Base-by-base conservation (phyloP, 306 rosid species). In the Castanea crenata region DNA sequence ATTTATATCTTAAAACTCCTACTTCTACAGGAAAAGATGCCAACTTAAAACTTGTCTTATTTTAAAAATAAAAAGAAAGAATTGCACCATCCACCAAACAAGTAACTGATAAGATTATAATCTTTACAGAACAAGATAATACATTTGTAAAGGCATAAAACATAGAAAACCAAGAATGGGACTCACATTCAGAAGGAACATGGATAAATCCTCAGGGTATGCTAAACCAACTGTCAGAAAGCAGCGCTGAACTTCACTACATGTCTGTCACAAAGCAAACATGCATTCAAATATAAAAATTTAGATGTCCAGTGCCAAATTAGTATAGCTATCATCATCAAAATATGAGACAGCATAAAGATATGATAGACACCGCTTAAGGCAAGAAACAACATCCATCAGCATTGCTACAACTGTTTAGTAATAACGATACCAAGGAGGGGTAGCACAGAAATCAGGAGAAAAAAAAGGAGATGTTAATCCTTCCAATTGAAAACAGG, bases 201-300 rank as follows among this genome's bases (percentile, higher is more conserved):
- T 21, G 23, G 23, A 21, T 21, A 21, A 21, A 21, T 21, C 23
- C 23, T 21, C 23, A 21, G 23, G 23, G 23, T 21, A 21, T 21
- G 23, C 23, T 85, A 89, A 78, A 71, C 98, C 98, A 73, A 91
- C 94, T 35, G 97, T 88, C 81, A 94, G 93, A 89, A 92, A 94
- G 91, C 98, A 94, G 76, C 80, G 97, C 80, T 94, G 97, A 79
- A 94, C 91, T 85, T 94, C 97, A 85, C 92, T 92, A 83, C 92
- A 94, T 72, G 94, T 88, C 97, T 94, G 97, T 18, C 77, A 80
- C 76, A 83, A 65, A 44, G 25, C 25, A 74, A 54, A 67, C 69
- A 29, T 57, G 52, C 34, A 32, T 19, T 65, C 19, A 16, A 19
- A 19, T 32, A 32, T 65, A 65, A 35, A 8, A 65, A 5, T 32